These are phyloP conservation scores for Coleophoma crateriformis DNA, from an alignment of 2,329 filamentous ascomycete species.

Conservation along the genomic window DNA sequence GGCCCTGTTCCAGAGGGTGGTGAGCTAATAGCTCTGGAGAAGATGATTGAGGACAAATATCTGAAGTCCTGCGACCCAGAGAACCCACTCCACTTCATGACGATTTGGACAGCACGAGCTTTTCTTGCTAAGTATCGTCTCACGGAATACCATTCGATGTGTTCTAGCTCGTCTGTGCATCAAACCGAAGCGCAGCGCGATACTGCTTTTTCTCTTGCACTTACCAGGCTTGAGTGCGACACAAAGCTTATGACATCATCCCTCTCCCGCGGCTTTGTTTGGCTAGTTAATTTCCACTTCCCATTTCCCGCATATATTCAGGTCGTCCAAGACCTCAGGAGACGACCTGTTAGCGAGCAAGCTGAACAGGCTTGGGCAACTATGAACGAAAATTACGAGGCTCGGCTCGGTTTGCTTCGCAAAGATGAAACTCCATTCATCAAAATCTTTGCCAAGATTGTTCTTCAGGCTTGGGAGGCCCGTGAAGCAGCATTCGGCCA, in stretches of 20 bases:
- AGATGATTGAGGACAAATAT: slow-evolving; percentile 33
- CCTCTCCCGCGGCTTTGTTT: slow-evolving; percentile 23
- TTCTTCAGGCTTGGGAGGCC: slow-evolving; percentile 21
- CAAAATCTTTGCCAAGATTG: slow-evolving; percentile 14
- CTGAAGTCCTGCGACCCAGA: slow-evolving; percentile 35
- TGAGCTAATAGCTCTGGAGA: slow-evolving; percentile 28
- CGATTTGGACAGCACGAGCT: slow-evolving; percentile 19
- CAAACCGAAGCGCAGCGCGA: slow-evolving; percentile 22
- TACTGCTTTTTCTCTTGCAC: slow-evolving; percentile 24
- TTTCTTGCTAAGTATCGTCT: slow-evolving; percentile 21
- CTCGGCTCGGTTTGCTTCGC: slow-evolving; percentile 10
- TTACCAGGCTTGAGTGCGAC: slow-evolving; percentile 26
- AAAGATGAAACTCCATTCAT: slow-evolving; percentile 12
- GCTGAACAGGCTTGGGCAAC: slow-evolving; percentile 22
- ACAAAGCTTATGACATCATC: slow-evolving; percentile 23
- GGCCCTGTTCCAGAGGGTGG: slow-evolving; percentile 3
- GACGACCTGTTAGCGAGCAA: slow-evolving; percentile 16
- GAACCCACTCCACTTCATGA: slow-evolving; percentile 29
- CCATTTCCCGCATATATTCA: slow-evolving; percentile 27
- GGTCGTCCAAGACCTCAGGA: slow-evolving; percentile 23
- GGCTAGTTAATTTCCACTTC: slow-evolving; percentile 26
- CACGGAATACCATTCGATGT: slow-evolving; percentile 20
- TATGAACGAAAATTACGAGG: slow-evolving; percentile 20
- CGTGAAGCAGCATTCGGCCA: slow-evolving; percentile 12
- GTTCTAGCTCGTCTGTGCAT: slow-evolving; percentile 9